These are phyloP conservation scores for Cutaneotrichosporon sp. DNA, from an alignment of 1,284 basidiomycete genomes.

Conservation along the genomic window DNA sequence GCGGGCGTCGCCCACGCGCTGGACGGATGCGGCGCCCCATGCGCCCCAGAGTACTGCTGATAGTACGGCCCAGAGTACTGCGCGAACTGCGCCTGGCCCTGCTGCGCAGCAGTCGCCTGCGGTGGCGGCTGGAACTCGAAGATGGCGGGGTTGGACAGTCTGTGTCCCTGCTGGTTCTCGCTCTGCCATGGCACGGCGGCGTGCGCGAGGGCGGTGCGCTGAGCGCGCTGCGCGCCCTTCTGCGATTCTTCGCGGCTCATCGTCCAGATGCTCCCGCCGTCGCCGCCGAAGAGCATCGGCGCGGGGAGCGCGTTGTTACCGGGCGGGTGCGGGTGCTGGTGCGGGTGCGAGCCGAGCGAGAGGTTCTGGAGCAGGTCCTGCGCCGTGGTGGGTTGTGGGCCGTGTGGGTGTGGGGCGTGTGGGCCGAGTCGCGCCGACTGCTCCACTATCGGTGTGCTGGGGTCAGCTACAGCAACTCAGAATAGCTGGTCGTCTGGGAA, in stretches of 20 bases:
- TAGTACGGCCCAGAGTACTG: neutral
- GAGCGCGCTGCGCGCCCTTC: slow-evolving; percentile 26
- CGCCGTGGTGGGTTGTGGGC: slow-evolving; percentile 18
- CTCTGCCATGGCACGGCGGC: slow-evolving; percentile 9
- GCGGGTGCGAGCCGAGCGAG: slow-evolving; percentile 9
- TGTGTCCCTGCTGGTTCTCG: neutral
- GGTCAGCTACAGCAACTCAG: neutral
- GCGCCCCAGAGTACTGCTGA: neutral
- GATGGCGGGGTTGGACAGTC: slow-evolving; percentile 1
- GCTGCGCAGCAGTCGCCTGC: neutral
- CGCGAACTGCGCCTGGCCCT: neutral
- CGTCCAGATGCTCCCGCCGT: slow-evolving; percentile 37
- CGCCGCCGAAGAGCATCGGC: slow-evolving; percentile 31
- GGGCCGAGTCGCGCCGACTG: neutral
- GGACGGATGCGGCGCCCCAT: neutral
- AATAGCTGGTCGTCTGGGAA: neutral
- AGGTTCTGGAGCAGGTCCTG: slow-evolving; percentile 33
- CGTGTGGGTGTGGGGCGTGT: slow-evolving; percentile 16
- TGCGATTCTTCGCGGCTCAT: slow-evolving; percentile 41
- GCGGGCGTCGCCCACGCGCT: neutral
- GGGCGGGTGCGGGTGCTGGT: too few relatives aligned
- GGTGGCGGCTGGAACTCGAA: neutral
- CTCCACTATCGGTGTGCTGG: slow-evolving; percentile 14
- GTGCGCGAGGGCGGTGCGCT: slow-evolving; percentile 5
- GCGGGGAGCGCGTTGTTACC: slow-evolving; percentile 3